Evolutionary conservation across 2,329 filamentous ascomycete genomes (phyloP).

Genomic region (Colletotrichum horii): DNA sequence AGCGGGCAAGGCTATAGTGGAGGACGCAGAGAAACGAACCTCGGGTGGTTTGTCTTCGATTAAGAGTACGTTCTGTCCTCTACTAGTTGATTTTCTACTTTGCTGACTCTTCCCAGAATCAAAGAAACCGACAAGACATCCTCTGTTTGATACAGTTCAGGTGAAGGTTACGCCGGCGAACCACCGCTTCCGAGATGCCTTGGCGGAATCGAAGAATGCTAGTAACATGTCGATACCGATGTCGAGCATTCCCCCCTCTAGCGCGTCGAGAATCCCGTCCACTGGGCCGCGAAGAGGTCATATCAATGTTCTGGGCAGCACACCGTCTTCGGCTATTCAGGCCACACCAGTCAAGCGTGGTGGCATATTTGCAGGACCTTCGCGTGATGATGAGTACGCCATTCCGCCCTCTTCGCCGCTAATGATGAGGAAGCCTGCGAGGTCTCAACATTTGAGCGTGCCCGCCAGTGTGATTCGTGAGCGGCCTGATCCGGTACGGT

Average conservation of each 20-base stretch:
- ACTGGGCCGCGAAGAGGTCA: conserved; percentile 40
- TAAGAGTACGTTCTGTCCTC: conserved; percentile 49
- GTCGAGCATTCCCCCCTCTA: conserved; percentile 39
- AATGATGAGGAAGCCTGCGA: conserved; percentile 28
- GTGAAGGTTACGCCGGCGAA: conserved; percentile 65
- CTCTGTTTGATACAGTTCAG: conserved; percentile 43
- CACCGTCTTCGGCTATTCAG: conserved; percentile 21
- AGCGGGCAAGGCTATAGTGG: conserved; percentile 69
- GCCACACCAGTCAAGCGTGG: conserved; percentile 19
- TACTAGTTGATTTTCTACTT: neutral
- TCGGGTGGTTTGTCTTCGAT: conserved; percentile 49
- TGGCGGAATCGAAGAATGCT: conserved; percentile 34
- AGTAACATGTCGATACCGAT: conserved; percentile 1
- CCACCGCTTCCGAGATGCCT: conserved; percentile 57
- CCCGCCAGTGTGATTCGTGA: conserved; percentile 32
- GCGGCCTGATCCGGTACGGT: conserved; percentile 12
- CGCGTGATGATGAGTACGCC: conserved; percentile 26
- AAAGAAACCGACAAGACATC: conserved; percentile 53
- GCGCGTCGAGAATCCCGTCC: conserved; percentile 44
- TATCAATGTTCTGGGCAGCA: conserved; percentile 30
- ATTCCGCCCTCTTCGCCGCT: conserved; percentile 42
- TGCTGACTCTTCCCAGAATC: conserved; percentile 43
- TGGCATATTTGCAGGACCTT: neutral
- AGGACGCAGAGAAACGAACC: conserved; percentile 68
- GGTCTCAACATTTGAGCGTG: neutral